These are phyloP conservation scores for Cruciata laevipes DNA, from an alignment of 257 asterid genomes.

Conservation along the genomic window DNA sequence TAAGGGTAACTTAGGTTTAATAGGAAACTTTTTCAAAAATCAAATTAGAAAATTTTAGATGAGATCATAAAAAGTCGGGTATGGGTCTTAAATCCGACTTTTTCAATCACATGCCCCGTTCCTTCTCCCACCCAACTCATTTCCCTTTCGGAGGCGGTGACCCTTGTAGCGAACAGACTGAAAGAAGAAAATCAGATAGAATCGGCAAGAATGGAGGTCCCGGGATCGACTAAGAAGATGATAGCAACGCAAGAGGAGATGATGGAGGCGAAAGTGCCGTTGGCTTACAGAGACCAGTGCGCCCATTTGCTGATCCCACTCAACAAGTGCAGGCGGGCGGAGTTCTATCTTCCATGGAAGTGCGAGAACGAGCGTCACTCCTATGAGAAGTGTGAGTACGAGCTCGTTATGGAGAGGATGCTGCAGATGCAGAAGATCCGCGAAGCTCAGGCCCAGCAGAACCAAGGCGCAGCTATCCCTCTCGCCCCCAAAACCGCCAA, in stretches of 20 bases:
- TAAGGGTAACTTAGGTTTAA: too few species aligned
- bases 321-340: slow-evolving; percentile 86
- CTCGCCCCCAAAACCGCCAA: slow-evolving; percentile 76
- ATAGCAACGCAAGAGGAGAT: slow-evolving; percentile 83
- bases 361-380: slow-evolving; percentile 74
- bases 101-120: not conserved
- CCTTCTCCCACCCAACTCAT: not conserved
- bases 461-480: slow-evolving; percentile 35
- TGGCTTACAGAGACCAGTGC: slow-evolving; percentile 82
- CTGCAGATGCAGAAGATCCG: slow-evolving; percentile 98
- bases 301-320: slow-evolving; percentile 91
- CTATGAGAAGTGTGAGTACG: slow-evolving; percentile 91
- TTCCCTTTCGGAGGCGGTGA: not conserved
- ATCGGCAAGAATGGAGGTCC: slow-evolving; percentile 48
- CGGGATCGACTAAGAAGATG: slow-evolving; percentile 96
- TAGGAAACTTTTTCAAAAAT: too few species aligned
- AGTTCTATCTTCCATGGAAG: slow-evolving; percentile 89
- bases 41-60: too few species aligned
- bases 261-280: slow-evolving; percentile 74
- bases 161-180: not conserved
- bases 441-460: slow-evolving; percentile 48
- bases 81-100: not conserved
- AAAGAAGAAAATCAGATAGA: not conserved
- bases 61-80: not conserved
- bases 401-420: slow-evolving; percentile 97